Base-by-base conservation (phyloP, 768 basidiomycete genomes). In the Podaxis sp. region DNA sequence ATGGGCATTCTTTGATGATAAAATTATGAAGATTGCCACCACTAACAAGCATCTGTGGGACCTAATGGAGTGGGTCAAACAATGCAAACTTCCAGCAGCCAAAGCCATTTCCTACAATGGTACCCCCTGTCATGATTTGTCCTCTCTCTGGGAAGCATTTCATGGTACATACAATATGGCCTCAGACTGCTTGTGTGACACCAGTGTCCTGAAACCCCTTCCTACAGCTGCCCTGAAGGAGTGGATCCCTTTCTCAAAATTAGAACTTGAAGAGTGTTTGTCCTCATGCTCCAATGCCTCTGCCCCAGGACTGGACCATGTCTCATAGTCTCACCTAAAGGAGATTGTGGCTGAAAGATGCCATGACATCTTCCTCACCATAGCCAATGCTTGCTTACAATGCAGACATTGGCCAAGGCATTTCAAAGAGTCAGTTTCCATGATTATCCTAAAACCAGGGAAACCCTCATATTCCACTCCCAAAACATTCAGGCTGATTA, bases 41-140 rank as follows among this genome's bases (percentile, higher is more conserved):
- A 41, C 30, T 26, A 56, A 66, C 54, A 66, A 66, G 62, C 56
- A 60, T 36, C 65, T 64, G 0, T 69, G 65, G 68, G 65, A 69
- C 59, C 64, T 69, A 20, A 69, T 69, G 65, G 44, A 41, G 4
- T 70, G 66, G 69, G 53, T 66, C 58, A 60, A 68, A 50, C 22
- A 62, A 53, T 37, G 44, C 56, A 66, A 66, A 40, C 24, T 64
- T 15, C 65, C 56, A 1, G 56, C 60, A 12, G 61, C 40, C 41
- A 56, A 68, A 56, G 58, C 61, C 30, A 66, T 66, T 40, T 26
- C 44, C 36, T 63, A 46, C 20, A 17, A 60, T 1, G 67, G 62
- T 2, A 13, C 48, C 28, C 59, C 59, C 4, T 66, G 56, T 50
- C 46, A 60, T 44, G 17, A 1, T 4, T 13, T 66, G 1, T 33